Conservation (phyloP, 2,329 filamentous ascomycete species). For the Escovopsis sp. region DNA sequence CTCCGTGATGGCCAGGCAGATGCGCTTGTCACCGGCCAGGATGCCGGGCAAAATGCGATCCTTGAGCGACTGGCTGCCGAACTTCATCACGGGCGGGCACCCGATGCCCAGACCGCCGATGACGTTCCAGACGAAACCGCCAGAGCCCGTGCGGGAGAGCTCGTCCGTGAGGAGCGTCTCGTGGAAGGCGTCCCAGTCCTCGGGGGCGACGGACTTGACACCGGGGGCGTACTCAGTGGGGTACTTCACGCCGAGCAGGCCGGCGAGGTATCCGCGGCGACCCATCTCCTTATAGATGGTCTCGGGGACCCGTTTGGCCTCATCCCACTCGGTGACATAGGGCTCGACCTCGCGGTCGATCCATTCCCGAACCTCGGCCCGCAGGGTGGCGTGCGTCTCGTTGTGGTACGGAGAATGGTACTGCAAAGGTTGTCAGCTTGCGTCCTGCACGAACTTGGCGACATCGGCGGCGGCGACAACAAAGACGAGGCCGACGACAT, state of each 20-base stretch:
- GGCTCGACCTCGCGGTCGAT: constrained; percentile 81
- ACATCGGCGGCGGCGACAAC: too few species aligned
- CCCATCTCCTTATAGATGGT: constrained; percentile 94
- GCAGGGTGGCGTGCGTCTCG: constrained; percentile 79
- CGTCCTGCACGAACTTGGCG: neutral
- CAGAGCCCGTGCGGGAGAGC: constrained; percentile 73
- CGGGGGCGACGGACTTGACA: constrained; percentile 63
- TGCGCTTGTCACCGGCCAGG: constrained; percentile 83
- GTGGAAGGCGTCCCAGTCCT: constrained; percentile 98
- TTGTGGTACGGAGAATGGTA: constrained; percentile 97
- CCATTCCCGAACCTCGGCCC: constrained; percentile 84
- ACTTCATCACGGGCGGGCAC: constrained; percentile 80
- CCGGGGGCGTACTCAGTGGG: constrained; percentile 58
- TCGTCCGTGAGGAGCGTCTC: constrained; percentile 93
- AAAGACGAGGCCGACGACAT: too few species aligned
- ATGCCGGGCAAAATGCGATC: constrained; percentile 82
- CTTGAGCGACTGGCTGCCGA: constrained; percentile 70
- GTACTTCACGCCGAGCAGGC: constrained; percentile 72
- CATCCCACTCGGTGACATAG: constrained; percentile 90
- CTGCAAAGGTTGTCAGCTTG: constrained; percentile 26
- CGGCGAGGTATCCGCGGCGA: constrained; percentile 81
- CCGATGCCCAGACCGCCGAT: constrained; percentile 96
- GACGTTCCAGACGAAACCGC: constrained; percentile 92
- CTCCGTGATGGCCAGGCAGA: constrained; percentile 94
- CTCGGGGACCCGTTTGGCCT: constrained; percentile 77